Evolutionary conservation across 2,329 filamentous ascomycete species (phyloP).

Genomic region (Colletotrichum chlorophyti): DNA sequence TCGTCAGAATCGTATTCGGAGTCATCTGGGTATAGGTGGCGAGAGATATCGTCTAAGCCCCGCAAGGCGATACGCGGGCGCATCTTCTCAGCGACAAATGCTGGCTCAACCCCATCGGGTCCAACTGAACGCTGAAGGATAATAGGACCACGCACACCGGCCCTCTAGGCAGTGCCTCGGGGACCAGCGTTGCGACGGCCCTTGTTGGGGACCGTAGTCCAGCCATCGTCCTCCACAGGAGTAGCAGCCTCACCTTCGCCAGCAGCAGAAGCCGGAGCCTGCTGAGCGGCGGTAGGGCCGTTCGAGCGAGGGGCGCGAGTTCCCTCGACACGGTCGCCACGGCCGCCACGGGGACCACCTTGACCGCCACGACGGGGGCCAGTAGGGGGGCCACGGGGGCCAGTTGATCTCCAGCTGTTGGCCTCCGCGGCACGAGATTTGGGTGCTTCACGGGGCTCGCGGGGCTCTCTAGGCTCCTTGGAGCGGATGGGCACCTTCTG

Average conservation of each 20-base stretch:
- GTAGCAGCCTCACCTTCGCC: conserved; percentile 36
- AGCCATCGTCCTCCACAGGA: conserved; percentile 65
- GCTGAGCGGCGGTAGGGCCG: conserved; percentile 45
- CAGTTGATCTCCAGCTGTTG: conserved; percentile 65
- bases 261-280: conserved; percentile 43
- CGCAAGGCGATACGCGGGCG: conserved; percentile 19
- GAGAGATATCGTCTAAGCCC: conserved; percentile 24
- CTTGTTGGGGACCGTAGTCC: conserved; percentile 61
- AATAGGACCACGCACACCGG: conserved; percentile 9
- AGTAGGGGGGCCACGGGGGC: conserved; percentile 53
- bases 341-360: conserved; percentile 43
- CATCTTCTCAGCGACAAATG: conserved; percentile 19
- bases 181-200: conserved; percentile 30
- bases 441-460: conserved; percentile 50
- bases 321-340: conserved; percentile 53
- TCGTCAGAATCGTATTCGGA: conserved; percentile 29
- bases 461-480: conserved; percentile 43
- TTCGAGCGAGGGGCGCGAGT: conserved; percentile 57
- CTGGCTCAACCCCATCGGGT: conserved; percentile 15
- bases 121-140: conserved; percentile 25
- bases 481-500: conserved; percentile 52
- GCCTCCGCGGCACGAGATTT: conserved; percentile 65
- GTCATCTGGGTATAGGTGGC: conserved; percentile 29
- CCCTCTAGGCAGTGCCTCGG: conserved; percentile 25
- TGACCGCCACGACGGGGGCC: conserved; percentile 42